A percentile compares a stretch with the other conserved stretches of the same genome.
These are phyloP conservation scores for Haplosporangium sp. DNA, from an alignment of 371 early-diverging fungal genomes.

Conservation along the genomic window DNA sequence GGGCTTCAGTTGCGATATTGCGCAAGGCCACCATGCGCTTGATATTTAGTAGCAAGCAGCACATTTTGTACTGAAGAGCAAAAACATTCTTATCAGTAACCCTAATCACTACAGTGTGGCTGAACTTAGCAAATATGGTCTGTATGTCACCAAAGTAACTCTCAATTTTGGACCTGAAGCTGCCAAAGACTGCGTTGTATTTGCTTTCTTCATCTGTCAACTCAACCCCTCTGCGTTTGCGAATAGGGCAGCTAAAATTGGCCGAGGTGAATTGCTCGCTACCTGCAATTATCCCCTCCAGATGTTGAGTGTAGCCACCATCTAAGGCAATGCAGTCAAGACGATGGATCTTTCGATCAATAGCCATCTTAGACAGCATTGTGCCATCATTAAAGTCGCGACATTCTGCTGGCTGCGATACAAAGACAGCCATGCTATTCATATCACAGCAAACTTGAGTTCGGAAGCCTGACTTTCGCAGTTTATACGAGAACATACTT, in stretches of 20 bases:
- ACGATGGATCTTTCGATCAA: conserved; percentile 8
- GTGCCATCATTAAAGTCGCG: conserved; percentile 39
- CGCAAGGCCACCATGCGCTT: conserved; percentile 10
- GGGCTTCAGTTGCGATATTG: conserved; percentile 1
- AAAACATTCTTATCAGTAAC: conserved; percentile 5
- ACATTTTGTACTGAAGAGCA: conserved; percentile 8
- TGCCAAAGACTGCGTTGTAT: conserved; percentile 15
- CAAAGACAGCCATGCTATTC: conserved; percentile 65
- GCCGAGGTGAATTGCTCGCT: not conserved
- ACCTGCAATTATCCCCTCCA: not conserved
- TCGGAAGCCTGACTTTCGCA: conserved; percentile 47
- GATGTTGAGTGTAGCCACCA: conserved; percentile 13
- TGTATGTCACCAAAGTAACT: conserved; percentile 11
- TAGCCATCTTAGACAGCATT: conserved; percentile 8
- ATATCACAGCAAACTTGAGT: conserved; percentile 41
- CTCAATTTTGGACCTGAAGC: conserved; percentile 17
- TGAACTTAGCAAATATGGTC: conserved; percentile 11
- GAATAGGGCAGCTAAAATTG: conserved; percentile 4
- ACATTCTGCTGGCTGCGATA: conserved; percentile 59
- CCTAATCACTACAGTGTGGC: conserved; percentile 3
- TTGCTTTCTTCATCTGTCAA: conserved; percentile 7
- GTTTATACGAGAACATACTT: conserved; percentile 30
- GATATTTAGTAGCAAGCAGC: conserved; percentile 8
- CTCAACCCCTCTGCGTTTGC: conserved; percentile 4
- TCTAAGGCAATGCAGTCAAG: conserved; percentile 20